A percentile compares a stretch with the other conserved stretches of the same genome.
Conservation (phyloP, 768 basidiomycete genomes). For the Boletus rex-veris region DNA sequence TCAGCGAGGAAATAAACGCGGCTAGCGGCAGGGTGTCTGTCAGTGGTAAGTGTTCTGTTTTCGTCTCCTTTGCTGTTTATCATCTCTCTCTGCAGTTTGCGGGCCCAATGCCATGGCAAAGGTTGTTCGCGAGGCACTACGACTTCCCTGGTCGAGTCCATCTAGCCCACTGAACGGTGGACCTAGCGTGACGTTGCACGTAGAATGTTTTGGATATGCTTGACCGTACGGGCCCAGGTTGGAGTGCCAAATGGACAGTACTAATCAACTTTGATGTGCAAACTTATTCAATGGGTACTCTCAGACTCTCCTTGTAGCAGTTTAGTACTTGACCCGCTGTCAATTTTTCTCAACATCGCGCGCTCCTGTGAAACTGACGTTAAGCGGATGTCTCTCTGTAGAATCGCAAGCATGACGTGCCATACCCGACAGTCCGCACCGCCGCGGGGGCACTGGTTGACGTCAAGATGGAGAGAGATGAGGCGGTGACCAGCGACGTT, state of each 20-base stretch:
- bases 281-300: too few relatives aligned
- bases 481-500: not conserved
- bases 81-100: constrained; percentile 22
- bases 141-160: constrained; percentile 29
- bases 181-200: constrained; percentile 31
- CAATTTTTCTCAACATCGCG: too few relatives aligned
- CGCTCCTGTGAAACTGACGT: too few relatives aligned
- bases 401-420: too few relatives aligned
- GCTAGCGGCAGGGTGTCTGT: constrained; percentile 38
- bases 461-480: not conserved
- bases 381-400: too few relatives aligned
- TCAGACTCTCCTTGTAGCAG: too few relatives aligned
- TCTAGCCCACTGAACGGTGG: constrained; percentile 29
- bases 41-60: constrained; percentile 35
- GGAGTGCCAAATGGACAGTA: too few relatives aligned
- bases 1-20: constrained; percentile 34
- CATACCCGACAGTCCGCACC: not conserved
- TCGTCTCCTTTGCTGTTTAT: not conserved
- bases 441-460: not conserved
- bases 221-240: not conserved
- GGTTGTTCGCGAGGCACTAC: constrained; percentile 36
- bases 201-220: constrained; percentile 36
- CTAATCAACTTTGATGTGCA: too few relatives aligned
- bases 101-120: constrained; percentile 38
- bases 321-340: too few relatives aligned